phyloP scores from a whole-genome alignment of 2,329 filamentous ascomycete species.

The Erysiphe neolycopersici region DNA sequence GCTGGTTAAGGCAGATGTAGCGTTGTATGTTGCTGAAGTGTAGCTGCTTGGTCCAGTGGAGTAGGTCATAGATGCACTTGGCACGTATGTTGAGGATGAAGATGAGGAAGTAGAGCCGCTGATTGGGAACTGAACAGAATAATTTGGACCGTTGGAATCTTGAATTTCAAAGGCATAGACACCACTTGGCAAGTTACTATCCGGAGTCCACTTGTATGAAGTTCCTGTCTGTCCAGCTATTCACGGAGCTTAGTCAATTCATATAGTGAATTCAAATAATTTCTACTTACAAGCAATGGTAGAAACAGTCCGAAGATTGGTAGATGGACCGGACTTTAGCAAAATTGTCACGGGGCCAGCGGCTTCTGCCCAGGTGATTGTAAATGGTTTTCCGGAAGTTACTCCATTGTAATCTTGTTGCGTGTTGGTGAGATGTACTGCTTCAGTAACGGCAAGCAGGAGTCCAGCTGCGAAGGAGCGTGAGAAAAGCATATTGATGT shows the following conservation, averaged over 20 bases:
- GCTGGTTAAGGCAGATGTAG: neutral
- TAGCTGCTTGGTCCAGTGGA: neutral
- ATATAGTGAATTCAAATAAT: neutral
- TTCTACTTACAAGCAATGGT: conserved; percentile 8
- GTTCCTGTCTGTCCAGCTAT: conserved; percentile 6
- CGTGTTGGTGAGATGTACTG: conserved; percentile 7
- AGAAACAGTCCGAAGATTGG: conserved; percentile 6
- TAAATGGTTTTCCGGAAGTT: conserved; percentile 6
- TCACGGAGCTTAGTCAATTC: conserved; percentile 1
- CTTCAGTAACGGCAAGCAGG: conserved; percentile 6
- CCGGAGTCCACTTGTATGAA: conserved; percentile 7
- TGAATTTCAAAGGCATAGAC: conserved; percentile 10
- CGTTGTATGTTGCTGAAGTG: neutral
- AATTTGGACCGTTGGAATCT: conserved; percentile 8
- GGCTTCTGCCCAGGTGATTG: conserved; percentile 9
- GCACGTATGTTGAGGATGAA: neutral
- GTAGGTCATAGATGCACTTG: neutral
- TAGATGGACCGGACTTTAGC: conserved; percentile 9
- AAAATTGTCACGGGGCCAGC: conserved; percentile 9
- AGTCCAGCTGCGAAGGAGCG: conserved; percentile 7
- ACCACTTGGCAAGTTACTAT: conserved; percentile 3
- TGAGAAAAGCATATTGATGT: conserved; percentile 11
- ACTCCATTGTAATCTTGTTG: conserved; percentile 5
- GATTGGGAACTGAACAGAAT: conserved; percentile 9
- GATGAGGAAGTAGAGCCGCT: conserved; percentile 5